These are phyloP conservation scores for Canariomyces notabilis DNA, from an alignment of 2,329 filamentous ascomycete genomes.

Conservation along the genomic window DNA sequence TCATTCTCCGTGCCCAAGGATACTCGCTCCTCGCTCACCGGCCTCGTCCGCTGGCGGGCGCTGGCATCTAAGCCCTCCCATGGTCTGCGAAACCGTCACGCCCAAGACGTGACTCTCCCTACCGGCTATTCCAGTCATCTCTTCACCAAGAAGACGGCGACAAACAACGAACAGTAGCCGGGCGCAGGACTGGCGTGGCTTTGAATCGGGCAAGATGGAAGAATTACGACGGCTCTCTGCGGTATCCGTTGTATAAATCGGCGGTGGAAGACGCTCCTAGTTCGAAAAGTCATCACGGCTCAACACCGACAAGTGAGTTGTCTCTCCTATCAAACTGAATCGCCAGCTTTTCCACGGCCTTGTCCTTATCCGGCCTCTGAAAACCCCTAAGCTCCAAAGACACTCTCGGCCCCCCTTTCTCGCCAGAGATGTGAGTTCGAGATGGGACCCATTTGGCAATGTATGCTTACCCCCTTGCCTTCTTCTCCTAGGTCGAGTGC, in stretches of 20 bases:
- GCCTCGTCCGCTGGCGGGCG: too few relatives aligned
- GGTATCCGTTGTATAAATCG: not conserved
- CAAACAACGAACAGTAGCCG: not conserved
- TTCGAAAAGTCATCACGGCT: not conserved
- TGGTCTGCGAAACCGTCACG: not conserved
- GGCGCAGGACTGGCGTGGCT: not conserved
- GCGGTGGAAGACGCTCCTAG: not conserved
- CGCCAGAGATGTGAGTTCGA: too few relatives aligned
- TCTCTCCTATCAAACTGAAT: too few relatives aligned
- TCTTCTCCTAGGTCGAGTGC: not conserved
- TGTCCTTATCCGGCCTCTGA: too few relatives aligned
- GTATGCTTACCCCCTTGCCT: not conserved
- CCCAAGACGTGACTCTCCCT: not conserved
- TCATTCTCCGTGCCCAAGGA: too few relatives aligned
- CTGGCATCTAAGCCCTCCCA: not conserved
- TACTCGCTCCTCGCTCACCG: not conserved
- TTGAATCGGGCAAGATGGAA: too few relatives aligned
- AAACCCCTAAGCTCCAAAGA: too few relatives aligned
- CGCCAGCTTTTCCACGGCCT: too few relatives aligned
- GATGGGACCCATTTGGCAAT: too few relatives aligned
- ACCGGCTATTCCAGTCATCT: not conserved
- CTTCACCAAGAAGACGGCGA: not conserved
- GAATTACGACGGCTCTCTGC: not conserved
- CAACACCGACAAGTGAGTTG: not conserved
- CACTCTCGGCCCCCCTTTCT: too few relatives aligned